Conservation (phyloP, 139 green algal species). For the Zygnema circumcarinatum region DNA sequence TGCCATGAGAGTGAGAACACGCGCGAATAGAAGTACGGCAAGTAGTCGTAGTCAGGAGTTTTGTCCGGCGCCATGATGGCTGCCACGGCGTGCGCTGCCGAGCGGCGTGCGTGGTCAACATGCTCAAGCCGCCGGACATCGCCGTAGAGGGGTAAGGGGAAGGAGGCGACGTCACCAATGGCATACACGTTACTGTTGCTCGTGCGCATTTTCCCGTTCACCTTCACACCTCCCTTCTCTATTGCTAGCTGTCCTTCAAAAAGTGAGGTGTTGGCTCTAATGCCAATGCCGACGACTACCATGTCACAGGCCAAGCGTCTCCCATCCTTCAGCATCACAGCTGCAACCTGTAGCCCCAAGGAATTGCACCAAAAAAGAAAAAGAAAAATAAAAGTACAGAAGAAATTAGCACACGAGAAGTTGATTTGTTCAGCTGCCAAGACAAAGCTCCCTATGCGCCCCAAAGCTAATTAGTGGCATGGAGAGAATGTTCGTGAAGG, state of each 20-base stretch:
- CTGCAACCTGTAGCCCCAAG: conserved; percentile 40
- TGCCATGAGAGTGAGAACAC: conserved; percentile 75
- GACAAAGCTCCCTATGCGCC: no score
- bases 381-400: no score
- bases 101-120: conserved; percentile 70
- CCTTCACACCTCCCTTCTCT: conserved; percentile 79
- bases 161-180: conserved; percentile 90
- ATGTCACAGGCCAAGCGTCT: conserved; percentile 68
- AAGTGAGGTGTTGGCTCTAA: conserved; percentile 74
- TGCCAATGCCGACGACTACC: conserved; percentile 86
- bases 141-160: conserved; percentile 74
- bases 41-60: conserved; percentile 80
- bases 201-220: conserved; percentile 73
- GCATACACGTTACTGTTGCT: conserved; percentile 52
- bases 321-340: conserved; percentile 73
- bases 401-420: no score
- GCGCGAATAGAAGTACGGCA: conserved; percentile 93
- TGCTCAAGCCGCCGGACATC: conserved; percentile 84
- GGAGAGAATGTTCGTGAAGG: no score
- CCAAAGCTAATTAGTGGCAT: no score
- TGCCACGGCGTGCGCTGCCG: conserved; percentile 46
- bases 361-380: no score
- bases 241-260: conserved; percentile 71
- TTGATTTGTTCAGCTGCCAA: no score
- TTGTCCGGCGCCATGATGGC: conserved; percentile 30